Percentiles rank a stretch among this genome's conserved stretches.
Conservation (phyloP, 805 yeast genomes). For the Wickerhamiella sergipiensis region DNA sequence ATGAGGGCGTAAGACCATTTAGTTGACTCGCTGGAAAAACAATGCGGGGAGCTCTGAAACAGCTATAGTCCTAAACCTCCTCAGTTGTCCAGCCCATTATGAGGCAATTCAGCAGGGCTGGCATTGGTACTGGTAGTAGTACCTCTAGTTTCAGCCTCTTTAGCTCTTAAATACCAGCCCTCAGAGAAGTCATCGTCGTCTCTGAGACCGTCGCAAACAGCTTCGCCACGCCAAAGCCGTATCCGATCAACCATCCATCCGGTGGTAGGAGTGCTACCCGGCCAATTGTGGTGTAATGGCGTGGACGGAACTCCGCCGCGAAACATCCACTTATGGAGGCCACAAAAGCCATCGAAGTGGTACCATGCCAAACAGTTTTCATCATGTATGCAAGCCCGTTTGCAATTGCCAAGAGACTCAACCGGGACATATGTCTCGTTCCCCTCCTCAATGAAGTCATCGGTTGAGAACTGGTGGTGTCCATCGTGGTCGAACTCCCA, state of each 20-base stretch:
- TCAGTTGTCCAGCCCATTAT: too few relatives aligned
- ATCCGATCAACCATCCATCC: not conserved
- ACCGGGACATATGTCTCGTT: not conserved
- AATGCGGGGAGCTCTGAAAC: too few relatives aligned
- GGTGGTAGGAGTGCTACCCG: not conserved
- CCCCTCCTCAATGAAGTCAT: not conserved
- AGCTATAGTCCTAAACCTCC: too few relatives aligned
- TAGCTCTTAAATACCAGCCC: slow-evolving; percentile 15
- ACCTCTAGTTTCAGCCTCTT: not conserved
- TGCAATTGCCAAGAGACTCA: slow-evolving; percentile 8
- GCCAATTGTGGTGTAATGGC: not conserved
- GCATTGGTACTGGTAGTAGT: too few relatives aligned
- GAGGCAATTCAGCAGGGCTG: too few relatives aligned
- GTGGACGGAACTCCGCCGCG: not conserved
- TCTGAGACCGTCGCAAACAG: not conserved
- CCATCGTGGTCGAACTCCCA: not conserved
- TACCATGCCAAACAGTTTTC: slow-evolving; percentile 12
- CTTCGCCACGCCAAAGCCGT: not conserved
- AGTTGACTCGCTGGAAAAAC: too few relatives aligned
- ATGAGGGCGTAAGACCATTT: too few relatives aligned
- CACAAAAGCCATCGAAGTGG: slow-evolving; percentile 8
- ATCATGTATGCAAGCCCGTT: slow-evolving; percentile 4
- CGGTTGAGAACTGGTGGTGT: not conserved
- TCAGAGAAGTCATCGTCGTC: slow-evolving; percentile 4
- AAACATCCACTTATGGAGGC: not conserved